Percentiles rank a stretch among this genome's conserved stretches.
Evolutionary conservation across 1,284 basidiomycete species (phyloP).

Genomic region (Moniliophthora roreri): DNA sequence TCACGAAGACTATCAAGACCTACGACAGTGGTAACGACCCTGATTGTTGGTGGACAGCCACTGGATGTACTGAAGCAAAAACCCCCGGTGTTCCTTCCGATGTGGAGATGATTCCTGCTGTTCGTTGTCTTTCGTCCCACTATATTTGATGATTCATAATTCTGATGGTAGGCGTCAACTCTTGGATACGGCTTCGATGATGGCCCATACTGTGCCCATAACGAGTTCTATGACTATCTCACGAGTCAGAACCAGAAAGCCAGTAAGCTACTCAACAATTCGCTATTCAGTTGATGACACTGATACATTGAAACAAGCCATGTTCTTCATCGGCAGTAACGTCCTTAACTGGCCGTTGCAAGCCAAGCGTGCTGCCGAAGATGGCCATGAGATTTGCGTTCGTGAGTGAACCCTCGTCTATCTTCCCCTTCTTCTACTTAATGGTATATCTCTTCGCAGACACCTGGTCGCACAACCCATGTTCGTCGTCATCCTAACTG

Average conservation of each 20-base stretch:
- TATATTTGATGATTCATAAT: not conserved
- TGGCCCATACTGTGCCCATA: constrained; percentile 73
- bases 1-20: not conserved
- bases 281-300: not conserved
- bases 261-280: constrained; percentile 36
- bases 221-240: constrained; percentile 64
- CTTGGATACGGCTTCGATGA: constrained; percentile 69
- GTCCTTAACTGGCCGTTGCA: constrained; percentile 72
- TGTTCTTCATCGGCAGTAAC: constrained; percentile 82
- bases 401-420: too few species aligned
- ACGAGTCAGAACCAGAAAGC: constrained; percentile 66
- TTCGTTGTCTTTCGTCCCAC: constrained; percentile 21
- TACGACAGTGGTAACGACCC: constrained; percentile 30
- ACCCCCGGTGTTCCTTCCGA: constrained; percentile 44
- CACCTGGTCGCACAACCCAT: too few species aligned
- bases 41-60: constrained; percentile 58
- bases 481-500: too few species aligned
- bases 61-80: constrained; percentile 61
- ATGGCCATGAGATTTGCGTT: too few species aligned
- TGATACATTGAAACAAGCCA: constrained; percentile 34
- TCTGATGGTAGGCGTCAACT: constrained; percentile 45
- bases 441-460: too few species aligned
- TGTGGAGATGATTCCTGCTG: constrained; percentile 62
- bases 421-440: too few species aligned
- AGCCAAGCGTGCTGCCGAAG: constrained; percentile 46